These are phyloP conservation scores for Aspergillus glaucus DNA, from an alignment of 2,329 filamentous ascomycete species.

Conservation along the genomic window DNA sequence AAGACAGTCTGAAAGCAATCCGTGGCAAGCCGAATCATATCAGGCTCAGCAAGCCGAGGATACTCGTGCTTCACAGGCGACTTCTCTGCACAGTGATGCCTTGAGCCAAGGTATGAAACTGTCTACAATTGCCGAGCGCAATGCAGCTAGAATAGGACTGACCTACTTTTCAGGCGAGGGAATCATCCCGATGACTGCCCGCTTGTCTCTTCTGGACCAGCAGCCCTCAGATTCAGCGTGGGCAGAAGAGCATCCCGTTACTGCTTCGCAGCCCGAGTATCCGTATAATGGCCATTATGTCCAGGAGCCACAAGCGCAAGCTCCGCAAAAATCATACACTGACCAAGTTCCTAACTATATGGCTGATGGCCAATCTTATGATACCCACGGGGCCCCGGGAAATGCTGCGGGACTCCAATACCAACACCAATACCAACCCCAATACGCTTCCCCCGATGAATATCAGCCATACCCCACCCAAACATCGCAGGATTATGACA, in stretches of 20 bases:
- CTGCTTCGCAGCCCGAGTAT: conserved; percentile 4
- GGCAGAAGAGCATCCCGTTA: conserved; percentile 15
- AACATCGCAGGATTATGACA: too few relatives aligned
- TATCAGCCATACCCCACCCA: conserved; percentile 3
- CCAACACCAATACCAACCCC: conserved; percentile 8
- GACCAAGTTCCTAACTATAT: neutral
- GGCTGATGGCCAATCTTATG: conserved; percentile 1
- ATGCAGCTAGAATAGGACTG: conserved; percentile 4
- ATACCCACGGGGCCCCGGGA: conserved; percentile 4
- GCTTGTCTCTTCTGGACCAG: conserved; percentile 30
- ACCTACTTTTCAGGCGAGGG: conserved; percentile 22
- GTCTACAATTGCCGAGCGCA: neutral
- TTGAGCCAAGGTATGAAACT: conserved; percentile 27
- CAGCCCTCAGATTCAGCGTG: conserved; percentile 22
- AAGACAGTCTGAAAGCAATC: conserved; percentile 15
- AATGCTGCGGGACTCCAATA: conserved; percentile 10
- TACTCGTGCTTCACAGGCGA: conserved; percentile 11
- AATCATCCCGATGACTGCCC: conserved; percentile 36
- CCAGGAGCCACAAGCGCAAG: conserved; percentile 6
- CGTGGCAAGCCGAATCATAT: conserved; percentile 13
- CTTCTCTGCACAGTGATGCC: conserved; percentile 20
- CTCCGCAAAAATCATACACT: conserved; percentile 8
- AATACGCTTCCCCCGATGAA: conserved; percentile 1
- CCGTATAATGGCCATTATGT: conserved; percentile 11
- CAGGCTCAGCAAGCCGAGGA: conserved; percentile 5